phyloP scores from a whole-genome alignment of 495 filamentous ascomycete genomes.

The Monascus purpureus region DNA sequence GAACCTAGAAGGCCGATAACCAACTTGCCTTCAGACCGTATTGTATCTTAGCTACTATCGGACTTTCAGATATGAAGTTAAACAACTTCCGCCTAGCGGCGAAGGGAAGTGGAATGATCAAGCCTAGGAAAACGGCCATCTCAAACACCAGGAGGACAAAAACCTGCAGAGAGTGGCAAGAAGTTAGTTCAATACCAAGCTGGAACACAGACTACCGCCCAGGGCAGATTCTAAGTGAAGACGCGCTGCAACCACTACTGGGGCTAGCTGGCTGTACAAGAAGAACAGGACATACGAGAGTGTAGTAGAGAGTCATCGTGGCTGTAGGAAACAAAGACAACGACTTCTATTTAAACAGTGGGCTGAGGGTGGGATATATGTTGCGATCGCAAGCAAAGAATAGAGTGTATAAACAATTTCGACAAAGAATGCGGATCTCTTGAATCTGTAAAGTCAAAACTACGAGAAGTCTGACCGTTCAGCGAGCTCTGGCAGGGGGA shows the following conservation, averaged over 20 bases:
- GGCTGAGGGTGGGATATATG: background rate
- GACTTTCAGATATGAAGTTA: constrained; percentile 83
- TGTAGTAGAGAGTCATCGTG: constrained; percentile 98
- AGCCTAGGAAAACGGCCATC: constrained; percentile 83
- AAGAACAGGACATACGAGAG: constrained; percentile 54
- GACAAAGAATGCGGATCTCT: background rate
- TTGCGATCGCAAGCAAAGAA: no score
- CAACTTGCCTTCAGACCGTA: constrained; percentile 59
- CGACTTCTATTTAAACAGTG: constrained; percentile 9
- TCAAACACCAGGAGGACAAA: constrained; percentile 85
- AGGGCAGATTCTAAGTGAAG: constrained; percentile 3
- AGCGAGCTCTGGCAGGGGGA: no score
- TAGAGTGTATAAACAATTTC: constrained; percentile 9
- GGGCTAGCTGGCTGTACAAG: background rate
- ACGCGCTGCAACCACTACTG: constrained; percentile 7
- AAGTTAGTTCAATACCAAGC: background rate
- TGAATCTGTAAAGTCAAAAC: background rate
- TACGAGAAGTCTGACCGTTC: no score
- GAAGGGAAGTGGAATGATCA: constrained; percentile 88
- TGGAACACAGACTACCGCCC: background rate
- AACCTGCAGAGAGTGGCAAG: constrained; percentile 43
- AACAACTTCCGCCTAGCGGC: constrained; percentile 77
- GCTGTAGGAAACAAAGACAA: constrained; percentile 5
- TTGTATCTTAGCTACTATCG: constrained; percentile 62
- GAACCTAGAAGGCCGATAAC: background rate